These are phyloP conservation scores for Pseudopyricularia cyperi DNA, from an alignment of 2,329 filamentous ascomycete genomes.

Conservation along the genomic window DNA sequence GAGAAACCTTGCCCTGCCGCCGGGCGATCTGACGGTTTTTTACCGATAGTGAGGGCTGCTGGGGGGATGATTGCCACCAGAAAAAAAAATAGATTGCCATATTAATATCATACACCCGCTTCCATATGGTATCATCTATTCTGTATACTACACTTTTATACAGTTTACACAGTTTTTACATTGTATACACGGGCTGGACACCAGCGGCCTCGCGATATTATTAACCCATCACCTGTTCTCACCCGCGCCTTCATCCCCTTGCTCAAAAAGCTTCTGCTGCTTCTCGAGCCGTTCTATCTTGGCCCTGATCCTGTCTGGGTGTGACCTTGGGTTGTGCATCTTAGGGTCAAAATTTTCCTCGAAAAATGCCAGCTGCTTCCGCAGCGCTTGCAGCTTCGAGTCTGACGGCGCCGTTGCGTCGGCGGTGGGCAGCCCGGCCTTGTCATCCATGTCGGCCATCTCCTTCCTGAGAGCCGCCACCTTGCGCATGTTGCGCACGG, in stretches of 20 bases:
- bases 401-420: background rate
- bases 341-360: constrained; percentile 8
- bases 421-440: background rate
- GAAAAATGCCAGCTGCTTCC: constrained; percentile 14
- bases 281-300: constrained; percentile 9
- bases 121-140: background rate
- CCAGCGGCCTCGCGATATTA: background rate
- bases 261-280: constrained; percentile 1
- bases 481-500: constrained; percentile 30
- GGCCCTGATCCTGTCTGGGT: constrained; percentile 7
- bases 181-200: background rate
- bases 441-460: constrained; percentile 4
- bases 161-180: background rate
- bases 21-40: constrained; percentile 39
- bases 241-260: background rate
- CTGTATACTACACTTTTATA: too few species aligned
- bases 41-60: constrained; percentile 26
- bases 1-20: constrained; percentile 38
- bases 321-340: constrained; percentile 2
- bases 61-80: background rate
- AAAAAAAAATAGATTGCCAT: background rate
- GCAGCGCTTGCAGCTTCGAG: constrained; percentile 17
- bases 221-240: background rate
- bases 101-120: too few species aligned
- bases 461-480: constrained; percentile 17